These are phyloP conservation scores for Pichia sp. DNA, from an alignment of 1,139 yeast species.

Conservation along the genomic window DNA sequence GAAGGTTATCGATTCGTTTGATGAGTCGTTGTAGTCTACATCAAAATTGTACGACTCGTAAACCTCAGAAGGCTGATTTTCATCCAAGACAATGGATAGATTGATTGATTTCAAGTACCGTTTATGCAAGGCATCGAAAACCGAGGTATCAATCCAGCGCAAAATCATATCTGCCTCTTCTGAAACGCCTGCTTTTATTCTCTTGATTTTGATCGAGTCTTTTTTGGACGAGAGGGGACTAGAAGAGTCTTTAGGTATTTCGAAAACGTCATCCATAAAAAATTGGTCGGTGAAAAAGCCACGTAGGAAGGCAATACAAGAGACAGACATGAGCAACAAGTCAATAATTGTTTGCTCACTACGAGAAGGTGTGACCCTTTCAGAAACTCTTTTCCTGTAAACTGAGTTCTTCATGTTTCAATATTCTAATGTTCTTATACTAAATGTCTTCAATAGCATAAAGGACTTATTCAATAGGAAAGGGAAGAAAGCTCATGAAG, in stretches of 20 bases:
- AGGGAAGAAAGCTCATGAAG: no score
- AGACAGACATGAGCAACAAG: slow-evolving; percentile 41
- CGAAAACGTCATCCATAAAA: slow-evolving; percentile 42
- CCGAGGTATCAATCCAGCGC: slow-evolving; percentile 50
- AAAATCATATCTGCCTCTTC: slow-evolving; percentile 42
- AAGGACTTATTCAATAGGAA: no score
- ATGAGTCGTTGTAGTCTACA: slow-evolving; percentile 35
- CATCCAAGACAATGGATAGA: slow-evolving; percentile 42
- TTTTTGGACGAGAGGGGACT: slow-evolving; percentile 6
- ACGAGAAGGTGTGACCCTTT: slow-evolving; percentile 21
- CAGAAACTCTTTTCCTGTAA: slow-evolving; percentile 17
- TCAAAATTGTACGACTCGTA: slow-evolving; percentile 48
- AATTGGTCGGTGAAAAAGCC: slow-evolving; percentile 47
- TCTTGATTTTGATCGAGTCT: slow-evolving; percentile 41
- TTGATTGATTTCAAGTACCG: slow-evolving; percentile 43
- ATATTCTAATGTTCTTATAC: no score
- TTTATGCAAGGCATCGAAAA: slow-evolving; percentile 39
- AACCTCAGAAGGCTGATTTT: slow-evolving; percentile 35
- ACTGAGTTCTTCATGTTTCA: neutral
- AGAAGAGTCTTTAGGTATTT: slow-evolving; percentile 19
- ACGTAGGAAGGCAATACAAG: slow-evolving; percentile 49
- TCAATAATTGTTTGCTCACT: slow-evolving; percentile 39
- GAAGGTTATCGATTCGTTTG: slow-evolving; percentile 24
- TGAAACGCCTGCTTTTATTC: slow-evolving; percentile 41
- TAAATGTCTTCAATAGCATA: no score